phyloP scores from a whole-genome alignment of 2,329 filamentous ascomycete species.

The Diaporthe aspalathi region DNA sequence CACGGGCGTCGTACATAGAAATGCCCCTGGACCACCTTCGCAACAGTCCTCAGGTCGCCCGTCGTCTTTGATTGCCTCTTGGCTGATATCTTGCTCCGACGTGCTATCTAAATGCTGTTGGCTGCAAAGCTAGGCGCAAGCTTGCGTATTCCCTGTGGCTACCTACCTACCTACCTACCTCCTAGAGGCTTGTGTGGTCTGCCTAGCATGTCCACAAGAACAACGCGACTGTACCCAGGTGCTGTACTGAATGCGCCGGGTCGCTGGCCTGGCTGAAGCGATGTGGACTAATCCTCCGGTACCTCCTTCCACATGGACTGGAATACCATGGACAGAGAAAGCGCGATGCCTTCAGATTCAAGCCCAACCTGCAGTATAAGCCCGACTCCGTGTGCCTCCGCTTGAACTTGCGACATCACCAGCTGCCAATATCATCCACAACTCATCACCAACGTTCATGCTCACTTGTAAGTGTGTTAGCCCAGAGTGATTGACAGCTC shows the following conservation, averaged over 20 bases:
- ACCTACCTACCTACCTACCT: too few relatives aligned
- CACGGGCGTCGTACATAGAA: slow-evolving; percentile 11
- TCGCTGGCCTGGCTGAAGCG: background rate
- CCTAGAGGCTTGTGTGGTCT: background rate
- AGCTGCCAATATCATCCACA: background rate
- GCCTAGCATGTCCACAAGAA: too few relatives aligned
- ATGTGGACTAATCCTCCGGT: background rate
- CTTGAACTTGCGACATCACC: background rate
- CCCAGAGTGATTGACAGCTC: background rate
- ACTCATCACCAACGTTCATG: background rate
- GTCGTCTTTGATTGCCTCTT: too few relatives aligned
- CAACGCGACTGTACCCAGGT: too few relatives aligned
- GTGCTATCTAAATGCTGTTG: background rate
- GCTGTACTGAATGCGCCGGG: too few relatives aligned
- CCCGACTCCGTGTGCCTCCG: background rate
- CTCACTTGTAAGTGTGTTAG: background rate
- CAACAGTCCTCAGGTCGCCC: too few relatives aligned
- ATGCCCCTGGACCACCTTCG: background rate
- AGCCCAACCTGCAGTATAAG: background rate
- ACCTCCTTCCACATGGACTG: slow-evolving; percentile 8
- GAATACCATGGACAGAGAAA: background rate
- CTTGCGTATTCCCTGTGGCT: background rate
- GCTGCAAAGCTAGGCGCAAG: background rate
- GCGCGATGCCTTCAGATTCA: background rate
- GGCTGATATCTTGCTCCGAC: background rate